A percentile compares a stretch with the other conserved stretches of the same genome.
phyloP scores from a whole-genome alignment of 441 rosid species.

The Corymbia calophylla region DNA sequence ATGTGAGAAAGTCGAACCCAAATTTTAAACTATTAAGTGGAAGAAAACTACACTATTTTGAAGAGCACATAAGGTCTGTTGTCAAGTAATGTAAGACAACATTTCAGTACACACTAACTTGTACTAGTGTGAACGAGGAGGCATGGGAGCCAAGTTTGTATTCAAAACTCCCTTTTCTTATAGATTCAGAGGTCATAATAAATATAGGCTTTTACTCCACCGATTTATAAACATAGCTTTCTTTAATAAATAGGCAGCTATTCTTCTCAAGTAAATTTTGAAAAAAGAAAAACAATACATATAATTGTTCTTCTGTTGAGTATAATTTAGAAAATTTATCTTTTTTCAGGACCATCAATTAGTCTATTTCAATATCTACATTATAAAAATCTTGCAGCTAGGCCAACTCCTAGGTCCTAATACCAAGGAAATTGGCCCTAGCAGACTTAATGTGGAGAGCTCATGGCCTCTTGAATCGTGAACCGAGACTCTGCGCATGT shows the following conservation, averaged over 20 bases:
- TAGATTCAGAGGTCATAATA: not conserved
- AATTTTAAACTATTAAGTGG: not conserved
- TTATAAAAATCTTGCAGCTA: not conserved
- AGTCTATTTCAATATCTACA: not conserved
- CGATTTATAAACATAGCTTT: not conserved
- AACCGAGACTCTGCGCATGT: too few relatives aligned
- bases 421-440: not conserved
- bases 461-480: too few relatives aligned
- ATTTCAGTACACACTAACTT: rapidly evolving
- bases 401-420: not conserved
- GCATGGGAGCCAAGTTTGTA: not conserved
- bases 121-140: not conserved
- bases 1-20: not conserved
- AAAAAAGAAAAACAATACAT: not conserved
- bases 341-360: not conserved
- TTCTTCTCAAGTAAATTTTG: not conserved
- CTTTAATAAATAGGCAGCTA: not conserved
- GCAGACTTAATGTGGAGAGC: not conserved
- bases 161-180: not conserved
- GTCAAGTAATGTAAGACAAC: not conserved
- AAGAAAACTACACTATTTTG: too few relatives aligned
- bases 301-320: not conserved
- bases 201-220: not conserved
- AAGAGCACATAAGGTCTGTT: not conserved
- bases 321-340: not conserved